These are phyloP conservation scores for Coemansia sp. DNA, from an alignment of 192 early-diverging fungal species.

Conservation along the genomic window DNA sequence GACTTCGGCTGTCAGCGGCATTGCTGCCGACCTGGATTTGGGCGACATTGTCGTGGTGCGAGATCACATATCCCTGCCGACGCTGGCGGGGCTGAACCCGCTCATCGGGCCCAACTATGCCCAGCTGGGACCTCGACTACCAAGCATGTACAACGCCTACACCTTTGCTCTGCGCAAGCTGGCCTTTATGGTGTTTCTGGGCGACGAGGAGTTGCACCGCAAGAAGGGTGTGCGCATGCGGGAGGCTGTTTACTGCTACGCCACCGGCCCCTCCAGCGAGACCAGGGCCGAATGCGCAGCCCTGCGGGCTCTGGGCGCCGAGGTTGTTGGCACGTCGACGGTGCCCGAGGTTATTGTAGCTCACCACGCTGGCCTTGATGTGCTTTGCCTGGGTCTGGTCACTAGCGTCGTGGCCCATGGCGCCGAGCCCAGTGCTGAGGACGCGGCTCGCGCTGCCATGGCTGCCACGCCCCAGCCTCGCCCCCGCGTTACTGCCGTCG, in stretches of 20 bases:
- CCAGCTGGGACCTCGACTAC: slow-evolving; percentile 82
- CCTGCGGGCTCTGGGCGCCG: slow-evolving; percentile 65
- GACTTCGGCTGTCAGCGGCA: slow-evolving; percentile 81
- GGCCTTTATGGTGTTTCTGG: slow-evolving; percentile 52
- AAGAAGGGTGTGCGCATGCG: slow-evolving; percentile 50
- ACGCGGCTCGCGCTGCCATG: slow-evolving; percentile 27
- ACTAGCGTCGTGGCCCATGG: slow-evolving; percentile 62
- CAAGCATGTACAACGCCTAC: slow-evolving; percentile 81
- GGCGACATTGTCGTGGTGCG: slow-evolving; percentile 79
- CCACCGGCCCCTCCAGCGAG: slow-evolving; percentile 91
- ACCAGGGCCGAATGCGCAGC: slow-evolving; percentile 77
- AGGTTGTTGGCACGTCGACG: slow-evolving; percentile 86
- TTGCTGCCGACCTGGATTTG: slow-evolving; percentile 70
- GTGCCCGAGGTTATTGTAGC: slow-evolving; percentile 88
- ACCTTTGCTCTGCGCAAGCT: slow-evolving; percentile 68
- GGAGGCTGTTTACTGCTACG: slow-evolving; percentile 79
- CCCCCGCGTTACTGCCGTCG: slow-evolving; percentile 6
- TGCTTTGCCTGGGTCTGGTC: slow-evolving; percentile 74
- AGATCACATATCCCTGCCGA: slow-evolving; percentile 77
- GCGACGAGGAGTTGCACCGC: slow-evolving; percentile 25
- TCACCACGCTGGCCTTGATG: slow-evolving; percentile 73
- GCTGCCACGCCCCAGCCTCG: slow-evolving; percentile 11
- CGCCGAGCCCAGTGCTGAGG: slow-evolving; percentile 31
- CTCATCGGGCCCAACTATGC: slow-evolving; percentile 81
- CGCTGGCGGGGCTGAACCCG: slow-evolving; percentile 69